phyloP scores from a whole-genome alignment of 2,329 filamentous ascomycete species.

The Alternaria triticimaculans region DNA sequence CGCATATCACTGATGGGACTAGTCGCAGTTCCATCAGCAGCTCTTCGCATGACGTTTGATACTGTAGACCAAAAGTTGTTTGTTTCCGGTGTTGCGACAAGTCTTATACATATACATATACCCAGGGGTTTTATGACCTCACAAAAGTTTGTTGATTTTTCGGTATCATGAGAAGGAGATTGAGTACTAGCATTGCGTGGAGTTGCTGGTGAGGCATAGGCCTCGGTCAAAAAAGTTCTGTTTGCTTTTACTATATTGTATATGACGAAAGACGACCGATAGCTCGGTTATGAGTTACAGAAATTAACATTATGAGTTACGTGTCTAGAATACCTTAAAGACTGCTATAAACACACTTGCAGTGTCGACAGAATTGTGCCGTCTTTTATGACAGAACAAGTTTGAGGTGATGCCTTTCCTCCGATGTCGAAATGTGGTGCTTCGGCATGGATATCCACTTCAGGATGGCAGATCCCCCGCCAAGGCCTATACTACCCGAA shows the following conservation, averaged over 20 bases:
- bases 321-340: background rate
- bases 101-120: slow-evolving; percentile 11
- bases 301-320: background rate
- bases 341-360: background rate
- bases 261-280: background rate
- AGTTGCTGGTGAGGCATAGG: background rate
- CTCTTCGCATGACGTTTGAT: slow-evolving; percentile 39
- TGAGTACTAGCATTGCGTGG: slow-evolving; percentile 7
- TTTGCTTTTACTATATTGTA: background rate
- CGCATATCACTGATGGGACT: slow-evolving; percentile 46
- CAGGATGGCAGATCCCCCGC: slow-evolving; percentile 20
- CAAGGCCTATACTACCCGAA: slow-evolving; percentile 15
- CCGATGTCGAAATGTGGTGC: background rate
- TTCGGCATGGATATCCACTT: slow-evolving; percentile 18
- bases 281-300: background rate
- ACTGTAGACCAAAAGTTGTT: slow-evolving; percentile 8
- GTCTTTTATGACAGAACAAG: background rate
- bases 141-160: slow-evolving; percentile 8
- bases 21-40: slow-evolving; percentile 48
- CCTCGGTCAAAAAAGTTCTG: background rate
- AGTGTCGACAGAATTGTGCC: background rate
- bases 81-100: slow-evolving; percentile 10
- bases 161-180: background rate
- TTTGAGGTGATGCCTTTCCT: background rate
- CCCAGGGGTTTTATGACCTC: slow-evolving; percentile 8